Conservation (phyloP, 345 rosid species). For the Citrus medica region DNA sequence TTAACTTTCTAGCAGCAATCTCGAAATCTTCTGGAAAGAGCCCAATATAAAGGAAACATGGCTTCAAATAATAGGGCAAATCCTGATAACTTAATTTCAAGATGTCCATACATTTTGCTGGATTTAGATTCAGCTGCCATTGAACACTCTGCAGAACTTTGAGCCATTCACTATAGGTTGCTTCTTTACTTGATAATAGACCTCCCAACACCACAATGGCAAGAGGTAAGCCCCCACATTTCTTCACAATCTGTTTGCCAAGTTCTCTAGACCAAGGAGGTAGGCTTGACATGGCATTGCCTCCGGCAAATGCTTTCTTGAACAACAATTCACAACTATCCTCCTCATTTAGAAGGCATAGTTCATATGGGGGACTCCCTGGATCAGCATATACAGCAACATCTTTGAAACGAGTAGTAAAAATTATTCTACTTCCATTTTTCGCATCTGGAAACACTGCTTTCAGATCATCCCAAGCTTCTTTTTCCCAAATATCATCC, state of each 20-base stretch:
- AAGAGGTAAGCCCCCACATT: conserved; percentile 17
- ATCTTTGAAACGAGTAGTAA: conserved; percentile 19
- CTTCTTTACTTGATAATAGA: conserved; percentile 13
- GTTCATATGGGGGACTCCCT: conserved; percentile 12
- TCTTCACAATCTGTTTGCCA: conserved; percentile 13
- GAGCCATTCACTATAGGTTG: conserved; percentile 8
- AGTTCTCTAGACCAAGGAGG: conserved; percentile 5
- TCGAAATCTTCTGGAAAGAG: conserved; percentile 15
- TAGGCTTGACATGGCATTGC: neutral
- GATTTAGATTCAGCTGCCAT: conserved; percentile 4
- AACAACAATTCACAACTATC: conserved; percentile 22
- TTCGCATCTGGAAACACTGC: conserved; percentile 5
- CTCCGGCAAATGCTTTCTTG: conserved; percentile 9
- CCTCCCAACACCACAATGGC: conserved; percentile 17
- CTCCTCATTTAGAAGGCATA: conserved; percentile 13
- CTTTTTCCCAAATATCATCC: conserved; percentile 23
- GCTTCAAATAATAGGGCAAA: conserved; percentile 17
- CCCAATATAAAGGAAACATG: conserved; percentile 21
- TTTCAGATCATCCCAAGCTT: conserved; percentile 23
- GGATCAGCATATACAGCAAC: conserved; percentile 25
- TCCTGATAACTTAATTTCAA: conserved; percentile 14
- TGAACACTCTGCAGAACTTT: neutral
- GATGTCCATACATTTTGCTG: conserved; percentile 1
- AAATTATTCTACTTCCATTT: conserved; percentile 22
- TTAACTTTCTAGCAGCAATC: conserved; percentile 9